These are phyloP conservation scores for Rhynchospora pubera DNA, from an alignment of 176 grass and related monocot genomes.

Conservation along the genomic window DNA sequence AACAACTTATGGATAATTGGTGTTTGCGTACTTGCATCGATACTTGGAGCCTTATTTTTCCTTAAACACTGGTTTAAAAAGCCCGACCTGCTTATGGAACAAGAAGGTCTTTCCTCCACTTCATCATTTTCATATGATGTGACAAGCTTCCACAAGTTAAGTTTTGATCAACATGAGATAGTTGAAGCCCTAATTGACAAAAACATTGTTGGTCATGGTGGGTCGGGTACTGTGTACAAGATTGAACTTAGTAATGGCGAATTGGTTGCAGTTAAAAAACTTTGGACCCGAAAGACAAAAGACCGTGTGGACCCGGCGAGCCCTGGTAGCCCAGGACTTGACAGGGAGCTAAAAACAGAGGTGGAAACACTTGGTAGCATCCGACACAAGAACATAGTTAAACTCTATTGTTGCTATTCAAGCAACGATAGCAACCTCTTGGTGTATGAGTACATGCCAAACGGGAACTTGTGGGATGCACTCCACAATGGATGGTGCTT, in stretches of 20 bases:
- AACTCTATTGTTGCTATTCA: constrained; percentile 96
- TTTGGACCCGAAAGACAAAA: constrained; percentile 41
- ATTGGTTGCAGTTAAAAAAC: constrained; percentile 80
- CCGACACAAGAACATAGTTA: constrained; percentile 97
- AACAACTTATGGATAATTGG: constrained; percentile 50
- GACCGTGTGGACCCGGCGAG: not conserved
- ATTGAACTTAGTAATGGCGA: constrained; percentile 71
- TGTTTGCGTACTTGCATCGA: constrained; percentile 36
- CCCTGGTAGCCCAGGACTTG: constrained; percentile 7
- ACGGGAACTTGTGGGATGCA: constrained; percentile 88
- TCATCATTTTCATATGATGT: constrained; percentile 63
- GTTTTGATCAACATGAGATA: constrained; percentile 88
- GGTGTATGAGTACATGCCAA: constrained; percentile 98
- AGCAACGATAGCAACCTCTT: constrained; percentile 68
- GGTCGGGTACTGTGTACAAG: constrained; percentile 88
- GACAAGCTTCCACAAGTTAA: constrained; percentile 88
- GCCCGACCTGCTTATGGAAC: constrained; percentile 23
- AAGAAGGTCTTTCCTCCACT: constrained; percentile 36
- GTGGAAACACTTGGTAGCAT: constrained; percentile 99
- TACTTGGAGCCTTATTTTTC: constrained; percentile 27
- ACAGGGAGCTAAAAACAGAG: constrained; percentile 66
- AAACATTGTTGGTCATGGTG: constrained; percentile 81
- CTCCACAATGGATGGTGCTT: constrained; percentile 59
- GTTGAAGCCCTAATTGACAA: constrained; percentile 81
- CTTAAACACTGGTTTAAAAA: constrained; percentile 39